Evolutionary conservation across 257 asterid genomes (phyloP).

Genomic region (Lycium ferocissimum): DNA sequence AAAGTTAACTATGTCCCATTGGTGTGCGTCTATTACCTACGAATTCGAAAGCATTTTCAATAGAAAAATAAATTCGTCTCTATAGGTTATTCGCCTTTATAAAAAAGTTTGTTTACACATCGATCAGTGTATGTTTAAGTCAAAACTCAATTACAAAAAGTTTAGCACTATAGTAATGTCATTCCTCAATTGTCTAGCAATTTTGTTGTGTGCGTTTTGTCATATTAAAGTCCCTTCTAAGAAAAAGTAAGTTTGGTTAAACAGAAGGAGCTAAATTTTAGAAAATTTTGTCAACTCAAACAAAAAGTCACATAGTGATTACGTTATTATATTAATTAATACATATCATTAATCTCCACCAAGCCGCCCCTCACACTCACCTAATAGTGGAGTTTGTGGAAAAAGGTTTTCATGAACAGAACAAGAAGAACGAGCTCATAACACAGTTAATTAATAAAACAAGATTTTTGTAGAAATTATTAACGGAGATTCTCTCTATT

Average conservation of each 20-base stretch:
- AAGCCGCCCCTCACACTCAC: constrained; percentile 25
- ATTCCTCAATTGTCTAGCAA: not conserved
- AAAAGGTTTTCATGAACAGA: not conserved
- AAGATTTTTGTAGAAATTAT: not conserved
- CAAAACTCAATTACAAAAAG: not conserved
- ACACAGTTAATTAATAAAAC: too few species aligned
- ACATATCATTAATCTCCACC: constrained; percentile 14
- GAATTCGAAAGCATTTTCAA: too few species aligned
- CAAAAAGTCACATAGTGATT: not conserved
- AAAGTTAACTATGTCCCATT: too few species aligned
- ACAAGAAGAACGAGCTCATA: constrained; percentile 4
- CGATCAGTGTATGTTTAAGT: too few species aligned
- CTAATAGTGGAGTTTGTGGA: constrained; percentile 26
- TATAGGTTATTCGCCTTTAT: too few species aligned
- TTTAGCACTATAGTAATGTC: too few species aligned
- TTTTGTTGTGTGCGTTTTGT: not conserved
- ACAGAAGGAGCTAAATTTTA: not conserved
- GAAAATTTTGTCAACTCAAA: not conserved
- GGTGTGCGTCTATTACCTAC: too few species aligned
- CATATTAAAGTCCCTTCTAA: not conserved
- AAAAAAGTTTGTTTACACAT: too few species aligned
- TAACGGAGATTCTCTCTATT: not conserved
- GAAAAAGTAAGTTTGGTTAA: not conserved
- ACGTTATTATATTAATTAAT: not conserved
- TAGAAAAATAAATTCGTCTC: too few species aligned